Evolutionary conservation across 140 eudicot genomes (phyloP), one percentile per base, ranked within the genome.

Genomic region (Stevia rebaudiana): DNA sequence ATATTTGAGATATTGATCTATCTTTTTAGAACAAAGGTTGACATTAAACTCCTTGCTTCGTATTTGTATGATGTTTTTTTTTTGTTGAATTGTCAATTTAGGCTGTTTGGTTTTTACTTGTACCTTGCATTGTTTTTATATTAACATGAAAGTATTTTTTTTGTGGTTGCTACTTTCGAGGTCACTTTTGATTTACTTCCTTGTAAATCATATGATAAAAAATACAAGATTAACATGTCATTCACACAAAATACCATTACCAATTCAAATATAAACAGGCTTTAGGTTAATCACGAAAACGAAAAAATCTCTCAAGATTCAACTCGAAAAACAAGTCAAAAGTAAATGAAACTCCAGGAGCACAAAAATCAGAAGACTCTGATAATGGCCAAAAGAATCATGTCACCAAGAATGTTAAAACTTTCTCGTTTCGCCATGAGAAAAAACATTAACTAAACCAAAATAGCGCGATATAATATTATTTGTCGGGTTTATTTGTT

Each of bases 351-450:
- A 57, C 25, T 9, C 3, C 44, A 57, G 6, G 25, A 57, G 63
- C 63, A 57, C 63, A 31, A 33, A 31, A 57, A 33, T 57, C 63
- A 57, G 44, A 57, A 57, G 63, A 43, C 31, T 57, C 44, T 31
- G 63, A 57, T 57, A 28, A 41, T 57, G n/a, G 69, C 69, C 69
- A 13, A 46, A 64, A 74, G 62, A 74, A 74, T 57, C 63, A 65
- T 36, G 49, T 62, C 25, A 31, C 24, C 25, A 31, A 56, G 43
- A 56, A 57, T 57, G 63, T 54, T 11, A 17, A 21, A 33, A 17
- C 8, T 19, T 56, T 16, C 15, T 33, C 16, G 63, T 56, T 33
- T 33, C 16, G 63, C 57, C 64, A 39, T 15, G 10, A 49, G 47
- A 67, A 48, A 49, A 4, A 60, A 61, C 22, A 24, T 33, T 2